Percentiles rank a stretch among this genome's conserved stretches.
These are phyloP conservation scores for Alternaria atra DNA, from an alignment of 2,329 filamentous ascomycete species.

Conservation along the genomic window DNA sequence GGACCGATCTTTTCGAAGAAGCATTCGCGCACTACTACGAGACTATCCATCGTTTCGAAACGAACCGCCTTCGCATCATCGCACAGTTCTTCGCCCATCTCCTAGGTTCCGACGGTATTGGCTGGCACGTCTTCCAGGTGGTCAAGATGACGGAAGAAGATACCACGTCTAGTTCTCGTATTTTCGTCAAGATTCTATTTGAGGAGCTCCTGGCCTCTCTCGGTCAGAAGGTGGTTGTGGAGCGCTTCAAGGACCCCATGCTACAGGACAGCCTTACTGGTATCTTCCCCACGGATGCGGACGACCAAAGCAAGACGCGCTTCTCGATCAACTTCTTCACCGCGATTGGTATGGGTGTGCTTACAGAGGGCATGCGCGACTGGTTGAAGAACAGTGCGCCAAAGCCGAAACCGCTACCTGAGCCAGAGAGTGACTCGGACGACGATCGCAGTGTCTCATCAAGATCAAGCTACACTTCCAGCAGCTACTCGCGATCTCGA, in stretches of 20 bases:
- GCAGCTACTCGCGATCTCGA: conserved; percentile 38
- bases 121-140: conserved; percentile 86
- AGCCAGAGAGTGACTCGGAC: conserved; percentile 45
- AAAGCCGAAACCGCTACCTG: conserved; percentile 72
- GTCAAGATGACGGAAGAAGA: conserved; percentile 96
- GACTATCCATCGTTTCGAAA: conserved; percentile 96
- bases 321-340: conserved; percentile 99
- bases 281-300: conserved; percentile 85
- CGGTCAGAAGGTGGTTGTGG: conserved; percentile 80
- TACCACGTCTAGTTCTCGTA: conserved; percentile 93
- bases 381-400: conserved; percentile 83
- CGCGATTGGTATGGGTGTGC: conserved; percentile 91
- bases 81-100: conserved; percentile 94
- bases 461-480: conserved; percentile 45
- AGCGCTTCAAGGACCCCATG: conserved; percentile 76
- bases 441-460: conserved; percentile 47
- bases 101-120: conserved; percentile 85
- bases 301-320: conserved; percentile 83
- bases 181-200: conserved; percentile 98
- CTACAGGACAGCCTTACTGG: conserved; percentile 82
- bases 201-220: conserved; percentile 89
- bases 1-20: conserved; percentile 91
- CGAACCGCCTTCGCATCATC: conserved; percentile 92
- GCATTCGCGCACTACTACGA: conserved; percentile 94
- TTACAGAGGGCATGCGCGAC: conserved; percentile 96